These are phyloP conservation scores for Cytospora schulzeri DNA, from an alignment of 2,329 filamentous ascomycete genomes.

Conservation along the genomic window DNA sequence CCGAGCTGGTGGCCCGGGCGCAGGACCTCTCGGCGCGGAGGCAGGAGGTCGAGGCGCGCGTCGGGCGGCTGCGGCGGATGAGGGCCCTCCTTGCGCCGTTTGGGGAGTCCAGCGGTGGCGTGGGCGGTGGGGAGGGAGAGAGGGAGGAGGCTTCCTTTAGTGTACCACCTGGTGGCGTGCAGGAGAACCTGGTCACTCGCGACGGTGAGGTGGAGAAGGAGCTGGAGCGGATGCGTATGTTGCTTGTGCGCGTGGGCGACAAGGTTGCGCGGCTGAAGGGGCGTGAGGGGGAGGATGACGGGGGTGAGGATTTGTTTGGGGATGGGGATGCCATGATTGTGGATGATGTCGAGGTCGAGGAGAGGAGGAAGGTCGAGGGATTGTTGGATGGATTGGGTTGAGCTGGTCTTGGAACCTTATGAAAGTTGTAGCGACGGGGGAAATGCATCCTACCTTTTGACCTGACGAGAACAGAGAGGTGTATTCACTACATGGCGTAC, in stretches of 20 bases:
- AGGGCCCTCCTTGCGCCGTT: conserved; percentile 55
- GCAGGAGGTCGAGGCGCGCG: conserved; percentile 36
- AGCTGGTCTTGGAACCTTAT: not conserved
- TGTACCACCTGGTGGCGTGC: conserved; percentile 47
- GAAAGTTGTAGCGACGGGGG: not conserved
- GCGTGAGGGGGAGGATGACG: conserved; percentile 8
- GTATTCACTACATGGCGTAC: not conserved
- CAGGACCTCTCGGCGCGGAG: conserved; percentile 51
- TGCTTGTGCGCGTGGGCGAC: conserved; percentile 62
- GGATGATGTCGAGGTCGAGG: conserved; percentile 42
- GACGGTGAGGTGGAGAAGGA: conserved; percentile 67
- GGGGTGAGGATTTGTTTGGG: conserved; percentile 22
- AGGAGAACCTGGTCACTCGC: conserved; percentile 67
- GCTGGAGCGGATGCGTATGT: conserved; percentile 65
- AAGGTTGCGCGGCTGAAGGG: conserved; percentile 48
- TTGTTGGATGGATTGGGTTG: conserved; percentile 40
- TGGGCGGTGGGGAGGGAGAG: not conserved
- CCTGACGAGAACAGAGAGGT: not conserved
- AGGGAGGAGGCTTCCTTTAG: conserved; percentile 25
- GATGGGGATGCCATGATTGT: conserved; percentile 33
- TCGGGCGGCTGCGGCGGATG: conserved; percentile 52
- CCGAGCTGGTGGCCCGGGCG: conserved; percentile 52
- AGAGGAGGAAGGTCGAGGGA: conserved; percentile 46
- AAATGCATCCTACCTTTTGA: not conserved
- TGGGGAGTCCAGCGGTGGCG: conserved; percentile 26